Base-by-base conservation (phyloP, 2,329 filamentous ascomycete species). In the Podosphaera fusca region DNA sequence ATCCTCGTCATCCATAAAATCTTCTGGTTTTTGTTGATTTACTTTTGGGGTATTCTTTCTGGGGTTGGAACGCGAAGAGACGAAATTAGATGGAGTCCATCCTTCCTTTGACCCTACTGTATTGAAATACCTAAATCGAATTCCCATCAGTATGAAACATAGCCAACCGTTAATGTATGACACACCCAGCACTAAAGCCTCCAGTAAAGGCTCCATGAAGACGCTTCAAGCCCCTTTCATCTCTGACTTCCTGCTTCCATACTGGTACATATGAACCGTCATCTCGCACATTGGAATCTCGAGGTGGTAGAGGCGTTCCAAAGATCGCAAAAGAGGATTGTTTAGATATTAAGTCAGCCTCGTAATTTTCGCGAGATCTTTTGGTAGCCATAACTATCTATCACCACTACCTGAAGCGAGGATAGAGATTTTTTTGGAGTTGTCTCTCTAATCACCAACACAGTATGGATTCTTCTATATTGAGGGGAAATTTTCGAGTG, bases 1-100 rank as follows among this genome's bases (percentile, higher is more conserved):
- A 69, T 98, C 92, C 68, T 98, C 92, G 47, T 95, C 90, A 65
- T 98, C 92, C 92, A 98, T 98, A 64, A 89, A 96, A 66, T 96
- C 89, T 68, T 96, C 88, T 0, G 81, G 79, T 53, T 82, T 80
- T 66, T 85, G 81, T 61, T 76, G 70, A 29, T 63, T 62, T 1
- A 70, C 63, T 60, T 78, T 75, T n/a, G 73, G 59, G 38, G 73
- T 74, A 72, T 85, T 78, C 66, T 85, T 86, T 61, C 77, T 80
- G 57, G 88, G 84, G 64, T 86, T 87, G 45, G 79, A 73, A 31
- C 92, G 84, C 55, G 89, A 95, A 5, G 90, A 96, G 8, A 94
- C 82, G 69, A 96, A 98, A 0, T 86, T 84, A 30, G 87, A 82
- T 1, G 92, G 92, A 0, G 87, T 83, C 90, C 90, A 98, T 72